phyloP scores from a whole-genome alignment of 768 basidiomycete genomes.

The Collybia sordida region DNA sequence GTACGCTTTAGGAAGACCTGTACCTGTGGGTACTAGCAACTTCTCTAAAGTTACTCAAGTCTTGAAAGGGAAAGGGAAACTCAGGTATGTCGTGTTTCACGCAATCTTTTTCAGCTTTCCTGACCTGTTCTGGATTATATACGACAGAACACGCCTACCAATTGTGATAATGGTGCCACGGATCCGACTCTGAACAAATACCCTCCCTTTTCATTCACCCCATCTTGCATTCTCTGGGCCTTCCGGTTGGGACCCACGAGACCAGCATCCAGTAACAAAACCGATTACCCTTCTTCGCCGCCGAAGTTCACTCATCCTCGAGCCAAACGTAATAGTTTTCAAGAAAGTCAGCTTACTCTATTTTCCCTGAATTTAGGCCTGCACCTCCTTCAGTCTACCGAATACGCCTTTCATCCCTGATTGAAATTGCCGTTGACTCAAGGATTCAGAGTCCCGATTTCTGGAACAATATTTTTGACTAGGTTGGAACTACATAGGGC shows the following conservation, averaged over 20 bases:
- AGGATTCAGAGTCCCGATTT: too few relatives aligned
- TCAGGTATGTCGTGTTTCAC: constrained; percentile 27
- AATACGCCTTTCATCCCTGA: too few relatives aligned
- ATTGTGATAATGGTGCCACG: constrained; percentile 62
- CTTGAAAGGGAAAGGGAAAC: constrained; percentile 41
- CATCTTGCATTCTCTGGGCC: constrained; percentile 19
- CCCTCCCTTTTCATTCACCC: background rate
- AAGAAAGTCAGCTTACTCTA: background rate
- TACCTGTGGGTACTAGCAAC: constrained; percentile 69
- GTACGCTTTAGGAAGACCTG: constrained; percentile 69
- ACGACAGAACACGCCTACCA: constrained; percentile 70
- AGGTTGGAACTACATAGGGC: too few relatives aligned
- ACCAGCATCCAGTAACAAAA: constrained; percentile 73
- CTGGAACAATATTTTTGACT: too few relatives aligned
- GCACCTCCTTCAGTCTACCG: background rate
- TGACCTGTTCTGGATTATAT: constrained; percentile 22
- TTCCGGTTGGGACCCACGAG: constrained; percentile 73
- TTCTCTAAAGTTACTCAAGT: constrained; percentile 58
- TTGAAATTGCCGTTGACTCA: too few relatives aligned
- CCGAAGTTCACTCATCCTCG: constrained; percentile 27
- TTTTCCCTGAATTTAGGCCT: background rate
- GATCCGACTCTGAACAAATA: constrained; percentile 52
- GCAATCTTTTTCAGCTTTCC: background rate
- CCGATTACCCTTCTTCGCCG: constrained; percentile 53
- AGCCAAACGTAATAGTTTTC: constrained; percentile 14